phyloP scores from a whole-genome alignment of 768 basidiomycete species.

The Daedalea quercina region DNA sequence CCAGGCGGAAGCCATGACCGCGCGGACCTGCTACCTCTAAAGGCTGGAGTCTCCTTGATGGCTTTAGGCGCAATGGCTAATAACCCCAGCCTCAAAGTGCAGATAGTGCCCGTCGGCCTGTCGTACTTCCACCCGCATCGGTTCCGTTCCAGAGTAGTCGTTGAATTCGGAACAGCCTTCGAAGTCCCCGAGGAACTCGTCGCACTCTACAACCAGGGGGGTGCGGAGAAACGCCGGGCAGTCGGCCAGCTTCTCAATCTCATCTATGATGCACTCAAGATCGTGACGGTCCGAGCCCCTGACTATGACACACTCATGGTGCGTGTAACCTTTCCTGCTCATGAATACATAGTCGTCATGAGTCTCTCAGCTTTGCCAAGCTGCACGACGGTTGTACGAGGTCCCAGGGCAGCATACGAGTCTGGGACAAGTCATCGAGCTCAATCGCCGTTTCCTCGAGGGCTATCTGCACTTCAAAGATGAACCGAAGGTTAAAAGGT shows the following conservation, averaged over 20 bases:
- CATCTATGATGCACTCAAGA: conserved; percentile 89
- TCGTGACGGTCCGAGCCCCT: conserved; percentile 91
- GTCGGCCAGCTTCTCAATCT: conserved; percentile 84
- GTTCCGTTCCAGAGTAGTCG: conserved; percentile 94
- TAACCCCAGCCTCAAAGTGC: conserved; percentile 77
- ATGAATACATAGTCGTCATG: not conserved
- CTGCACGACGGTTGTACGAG: conserved; percentile 87
- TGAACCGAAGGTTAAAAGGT: conserved; percentile 78
- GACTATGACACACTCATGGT: conserved; percentile 99
- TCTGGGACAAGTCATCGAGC: conserved; percentile 89
- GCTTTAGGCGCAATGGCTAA: conserved; percentile 96
- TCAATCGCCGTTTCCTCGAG: conserved; percentile 88
- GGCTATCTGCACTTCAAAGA: conserved; percentile 91
- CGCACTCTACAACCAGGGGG: conserved; percentile 88
- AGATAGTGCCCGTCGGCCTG: conserved; percentile 68
- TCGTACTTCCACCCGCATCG: conserved; percentile 40
- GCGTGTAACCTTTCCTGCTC: conserved; percentile 15
- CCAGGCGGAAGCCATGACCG: conserved; percentile 98
- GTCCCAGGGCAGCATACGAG: conserved; percentile 91
- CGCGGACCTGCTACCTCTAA: conserved; percentile 93
- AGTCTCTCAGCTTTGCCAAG: conserved; percentile 76
- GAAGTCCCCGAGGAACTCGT: conserved; percentile 83
- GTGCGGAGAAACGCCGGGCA: conserved; percentile 82
- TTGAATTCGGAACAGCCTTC: conserved; percentile 90
- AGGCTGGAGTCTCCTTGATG: conserved; percentile 98